phyloP scores from a whole-genome alignment of 768 basidiomycete species.

The Hypholoma fasciculare region DNA sequence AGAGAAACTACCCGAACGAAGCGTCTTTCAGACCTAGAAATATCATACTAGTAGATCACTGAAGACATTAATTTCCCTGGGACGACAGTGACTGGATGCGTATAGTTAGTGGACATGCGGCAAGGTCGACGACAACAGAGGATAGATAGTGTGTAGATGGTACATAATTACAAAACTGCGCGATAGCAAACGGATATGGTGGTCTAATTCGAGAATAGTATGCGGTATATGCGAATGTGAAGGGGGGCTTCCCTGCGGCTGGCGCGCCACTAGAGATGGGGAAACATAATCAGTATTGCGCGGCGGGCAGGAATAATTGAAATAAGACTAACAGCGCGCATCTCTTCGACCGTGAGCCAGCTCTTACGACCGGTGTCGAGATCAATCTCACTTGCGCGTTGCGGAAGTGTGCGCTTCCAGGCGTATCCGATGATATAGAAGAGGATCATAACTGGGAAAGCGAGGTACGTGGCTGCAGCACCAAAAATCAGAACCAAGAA shows the following conservation, averaged over 20 bases:
- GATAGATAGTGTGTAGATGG: too few species aligned
- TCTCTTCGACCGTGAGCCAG: slow-evolving; percentile 46
- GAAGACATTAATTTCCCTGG: too few species aligned
- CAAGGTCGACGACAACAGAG: too few species aligned
- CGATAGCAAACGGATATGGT: too few species aligned
- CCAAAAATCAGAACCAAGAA: not conserved
- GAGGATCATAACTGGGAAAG: slow-evolving; percentile 37
- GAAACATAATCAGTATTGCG: not conserved
- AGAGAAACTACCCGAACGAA: too few species aligned
- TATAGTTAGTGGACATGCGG: too few species aligned
- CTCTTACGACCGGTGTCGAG: slow-evolving; percentile 47
- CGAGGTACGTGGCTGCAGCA: slow-evolving; percentile 36
- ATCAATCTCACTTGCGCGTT: slow-evolving; percentile 37
- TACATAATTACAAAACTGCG: too few species aligned
- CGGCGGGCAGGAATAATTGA: not conserved
- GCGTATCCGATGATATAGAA: slow-evolving; percentile 37
- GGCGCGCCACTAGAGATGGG: slow-evolving; percentile 33
- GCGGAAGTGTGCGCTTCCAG: slow-evolving; percentile 42
- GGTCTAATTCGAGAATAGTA: too few species aligned
- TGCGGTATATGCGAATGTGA: too few species aligned
- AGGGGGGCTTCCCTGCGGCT: slow-evolving; percentile 22
- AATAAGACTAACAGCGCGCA: slow-evolving; percentile 32
- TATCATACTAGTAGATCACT: too few species aligned
- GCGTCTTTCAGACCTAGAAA: too few species aligned
- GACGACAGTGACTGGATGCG: too few species aligned